phyloP scores from a whole-genome alignment of 2,329 filamentous ascomycete species.

The Colletotrichum chrysophilum region DNA sequence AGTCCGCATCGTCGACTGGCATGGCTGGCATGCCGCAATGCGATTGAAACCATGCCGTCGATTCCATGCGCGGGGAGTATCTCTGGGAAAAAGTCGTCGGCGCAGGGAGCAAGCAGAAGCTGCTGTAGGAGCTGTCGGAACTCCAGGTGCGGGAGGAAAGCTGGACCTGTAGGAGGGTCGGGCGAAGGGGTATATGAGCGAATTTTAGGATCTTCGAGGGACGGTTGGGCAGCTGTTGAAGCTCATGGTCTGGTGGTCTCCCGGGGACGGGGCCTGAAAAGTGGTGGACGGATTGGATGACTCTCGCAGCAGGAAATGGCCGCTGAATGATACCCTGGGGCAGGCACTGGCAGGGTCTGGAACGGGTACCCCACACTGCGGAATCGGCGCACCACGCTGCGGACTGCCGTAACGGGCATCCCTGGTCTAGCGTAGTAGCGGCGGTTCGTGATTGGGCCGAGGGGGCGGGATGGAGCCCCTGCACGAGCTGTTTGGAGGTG shows the following conservation, averaged over 20 bases:
- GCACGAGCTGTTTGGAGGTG: not conserved
- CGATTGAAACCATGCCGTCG: constrained; percentile 49
- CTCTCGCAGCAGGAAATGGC: constrained; percentile 13
- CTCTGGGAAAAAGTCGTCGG: not conserved
- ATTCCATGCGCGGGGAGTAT: constrained; percentile 35
- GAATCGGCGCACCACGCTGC: constrained; percentile 22
- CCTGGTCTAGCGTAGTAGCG: constrained; percentile 2
- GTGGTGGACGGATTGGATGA: constrained; percentile 19
- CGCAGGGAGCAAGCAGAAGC: not conserved
- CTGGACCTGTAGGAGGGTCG: not conserved
- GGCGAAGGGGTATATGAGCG: constrained; percentile 4
- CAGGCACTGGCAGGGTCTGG: constrained; percentile 9
- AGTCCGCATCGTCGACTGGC: constrained; percentile 45
- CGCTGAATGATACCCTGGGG: constrained; percentile 13
- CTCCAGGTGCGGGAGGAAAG: not conserved
- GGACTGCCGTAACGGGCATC: constrained; percentile 19
- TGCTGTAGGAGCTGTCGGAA: not conserved
- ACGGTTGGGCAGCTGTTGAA: constrained; percentile 19
- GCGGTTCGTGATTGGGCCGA: not conserved
- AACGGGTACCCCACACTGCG: constrained; percentile 22
- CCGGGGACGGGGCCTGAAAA: not conserved
- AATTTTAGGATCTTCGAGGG: not conserved
- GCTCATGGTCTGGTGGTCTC: not conserved
- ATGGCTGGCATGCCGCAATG: constrained; percentile 51
- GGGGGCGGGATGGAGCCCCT: not conserved